Evolutionary conservation across 2,329 filamentous ascomycete genomes (phyloP), one percentile per base, ranked within the genome.

Genomic region (Teratosphaeria zuluensis): DNA sequence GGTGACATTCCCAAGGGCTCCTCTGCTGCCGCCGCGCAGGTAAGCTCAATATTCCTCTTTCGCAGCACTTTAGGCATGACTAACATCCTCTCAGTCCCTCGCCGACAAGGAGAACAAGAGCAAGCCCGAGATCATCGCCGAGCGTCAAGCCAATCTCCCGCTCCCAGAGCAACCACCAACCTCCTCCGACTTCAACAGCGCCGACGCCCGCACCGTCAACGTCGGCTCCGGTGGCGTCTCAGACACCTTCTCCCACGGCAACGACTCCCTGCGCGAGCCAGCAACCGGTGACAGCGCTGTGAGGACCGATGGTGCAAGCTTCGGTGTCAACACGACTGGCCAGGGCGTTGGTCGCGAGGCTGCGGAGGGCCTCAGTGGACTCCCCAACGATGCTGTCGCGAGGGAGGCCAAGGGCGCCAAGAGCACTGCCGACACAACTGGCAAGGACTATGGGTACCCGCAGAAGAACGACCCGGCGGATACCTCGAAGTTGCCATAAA

Each of bases 151-250:
- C 72, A 90, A 90, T 75, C 84, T 95, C 33, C 88, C 88, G 56
- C 83, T 92, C 55, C 90, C 89, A 19, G 88, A 92, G 1, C 80
- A 92, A 64, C 89, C 89, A 24, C 88, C 88, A 1, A 77, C 75
- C n/a, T 76, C 84, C n/a, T 88, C 87, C 4, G 89, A 94, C 78
- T 91, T 85, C 81, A 85, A 92, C 72, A 89, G 86, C 0, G 78
- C 81, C 55, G 88, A 92, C 67, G 80, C 80, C 33, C 76, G 82
- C 62, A 89, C 77, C 58, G 84, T 89, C 69, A 87, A 89, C 69
- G 84, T 89, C 54, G 87, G 87, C 63, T 83, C 84, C 38, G 86
- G 87, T 21, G 74, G 80, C 57, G 65, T 79, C 1, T 65, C 63
- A 11, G 69, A 69, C 58, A 55, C 38, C 32, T 64, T 68, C 60